phyloP scores from a whole-genome alignment of 352 stramenopile genomes.

The Phytopythium helicoides region DNA sequence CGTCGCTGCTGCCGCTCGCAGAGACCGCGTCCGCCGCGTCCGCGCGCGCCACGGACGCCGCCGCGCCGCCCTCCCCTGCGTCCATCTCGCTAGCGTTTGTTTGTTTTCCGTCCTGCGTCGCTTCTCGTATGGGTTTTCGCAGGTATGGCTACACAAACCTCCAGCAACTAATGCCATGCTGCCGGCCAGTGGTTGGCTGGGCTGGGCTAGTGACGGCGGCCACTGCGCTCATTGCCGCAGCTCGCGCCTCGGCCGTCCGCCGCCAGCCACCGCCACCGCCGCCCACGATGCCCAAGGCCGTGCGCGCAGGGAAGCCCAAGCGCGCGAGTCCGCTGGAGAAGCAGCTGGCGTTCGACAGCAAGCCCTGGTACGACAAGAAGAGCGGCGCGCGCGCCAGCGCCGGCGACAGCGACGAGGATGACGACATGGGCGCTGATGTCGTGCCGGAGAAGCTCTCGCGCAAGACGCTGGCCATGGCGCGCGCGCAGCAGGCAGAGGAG shows the following conservation, averaged over 20 bases:
- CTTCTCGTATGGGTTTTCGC: too few species aligned
- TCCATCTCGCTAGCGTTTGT: slow-evolving; percentile 3
- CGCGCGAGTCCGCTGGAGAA: slow-evolving; percentile 84
- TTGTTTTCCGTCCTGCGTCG: too few species aligned
- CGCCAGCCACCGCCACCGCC: slow-evolving; percentile 3
- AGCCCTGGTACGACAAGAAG: slow-evolving; percentile 77
- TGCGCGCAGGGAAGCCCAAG: slow-evolving; percentile 72
- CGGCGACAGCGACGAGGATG: slow-evolving; percentile 38
- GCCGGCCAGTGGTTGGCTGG: too few species aligned
- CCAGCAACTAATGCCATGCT: too few species aligned
- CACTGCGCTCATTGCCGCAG: too few species aligned
- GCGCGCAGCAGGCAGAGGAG: slow-evolving; percentile 80
- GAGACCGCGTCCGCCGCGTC: slow-evolving; percentile 17
- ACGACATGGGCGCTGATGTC: slow-evolving; percentile 59
- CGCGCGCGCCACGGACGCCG: slow-evolving; percentile 5
- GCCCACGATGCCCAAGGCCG: slow-evolving; percentile 56
- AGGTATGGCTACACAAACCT: too few species aligned
- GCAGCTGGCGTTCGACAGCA: slow-evolving; percentile 83
- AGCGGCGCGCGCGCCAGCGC: slow-evolving; percentile 42
- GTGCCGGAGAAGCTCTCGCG: slow-evolving; percentile 81
- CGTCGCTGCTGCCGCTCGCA: slow-evolving; percentile 35
- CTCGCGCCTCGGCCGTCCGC: too few species aligned
- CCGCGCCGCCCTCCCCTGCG: slow-evolving; percentile 5
- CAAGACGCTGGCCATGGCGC: slow-evolving; percentile 75
- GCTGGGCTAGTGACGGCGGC: too few species aligned